Evolutionary conservation across 2,329 filamentous ascomycete species (phyloP), one percentile per base, ranked within the genome.

Genomic region (Claviceps maximensis): DNA sequence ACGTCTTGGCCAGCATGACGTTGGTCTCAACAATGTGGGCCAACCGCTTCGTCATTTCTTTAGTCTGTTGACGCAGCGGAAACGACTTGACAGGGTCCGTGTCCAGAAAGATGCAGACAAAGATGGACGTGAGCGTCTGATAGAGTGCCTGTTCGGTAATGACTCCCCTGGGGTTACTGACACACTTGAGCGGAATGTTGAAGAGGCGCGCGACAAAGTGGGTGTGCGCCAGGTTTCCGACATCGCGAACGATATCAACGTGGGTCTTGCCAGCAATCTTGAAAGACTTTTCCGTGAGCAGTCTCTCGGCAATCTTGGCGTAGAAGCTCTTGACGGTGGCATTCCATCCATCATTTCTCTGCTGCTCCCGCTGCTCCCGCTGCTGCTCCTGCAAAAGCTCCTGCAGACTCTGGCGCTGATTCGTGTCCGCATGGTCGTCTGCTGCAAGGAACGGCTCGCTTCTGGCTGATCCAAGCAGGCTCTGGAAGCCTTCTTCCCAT

Each of bases 241-340:
- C 77, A 53, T 87, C 82, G 25, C 82, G 78, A 10, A 87, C 71
- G 4, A 90, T 74, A 59, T 93, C 87, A 42, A 89, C 77, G 62
- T 87, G 83, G 4, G 73, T 77, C 52, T 59, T 62, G 1, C 65
- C 69, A 29, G 60, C 68, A 1, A 90, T 74, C 53, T 74, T 76
- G 65, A 80, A 86, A 45, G 78, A 79, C 64, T 87, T 86, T 29
- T 81, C 74, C 0, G 70, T 64, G 21, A 94, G 72, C 2, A 93
- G 72, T 29, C 76, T 69, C 50, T 79, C 69, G 1, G 79, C 82
- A 15, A 78, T 82, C 33, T 77, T 71, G 12, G 80, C 73, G 63
- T 86, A 89, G 61, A 89, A 89, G 0, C 70, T 67, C 69, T 82
- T 83, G 59, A 89, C 73, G 10, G 81, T 73, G 9, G 71, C 67